Percentiles rank a stretch among this genome's conserved stretches.
These are phyloP conservation scores for Trichoderma sp. DNA, from an alignment of 2,329 filamentous ascomycete genomes.

Conservation along the genomic window DNA sequence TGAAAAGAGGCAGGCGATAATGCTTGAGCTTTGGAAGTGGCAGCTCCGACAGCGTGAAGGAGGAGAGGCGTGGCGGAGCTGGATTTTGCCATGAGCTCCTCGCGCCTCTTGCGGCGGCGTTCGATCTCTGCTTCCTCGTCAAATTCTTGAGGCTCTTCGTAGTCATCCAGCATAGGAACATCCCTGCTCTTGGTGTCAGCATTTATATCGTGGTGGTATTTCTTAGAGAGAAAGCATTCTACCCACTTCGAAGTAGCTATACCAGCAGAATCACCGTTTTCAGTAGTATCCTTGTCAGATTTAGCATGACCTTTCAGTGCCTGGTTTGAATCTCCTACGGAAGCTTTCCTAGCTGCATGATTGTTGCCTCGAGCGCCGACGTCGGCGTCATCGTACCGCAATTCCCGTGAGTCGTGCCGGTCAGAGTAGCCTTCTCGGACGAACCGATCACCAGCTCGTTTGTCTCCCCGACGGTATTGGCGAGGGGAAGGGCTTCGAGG, in stretches of 20 bases:
- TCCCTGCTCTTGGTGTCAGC: slow-evolving; percentile 23
- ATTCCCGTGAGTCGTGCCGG: slow-evolving; percentile 25
- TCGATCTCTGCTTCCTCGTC: slow-evolving; percentile 84
- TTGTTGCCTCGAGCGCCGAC: slow-evolving; percentile 44
- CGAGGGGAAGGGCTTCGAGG: slow-evolving; percentile 53
- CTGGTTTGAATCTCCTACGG: slow-evolving; percentile 58
- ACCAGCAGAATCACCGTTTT: neutral
- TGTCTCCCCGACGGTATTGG: slow-evolving; percentile 39
- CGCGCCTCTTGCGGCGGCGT: slow-evolving; percentile 77
- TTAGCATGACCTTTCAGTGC: slow-evolving; percentile 65
- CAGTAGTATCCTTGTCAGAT: slow-evolving; percentile 52
- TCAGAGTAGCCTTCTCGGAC: slow-evolving; percentile 33
- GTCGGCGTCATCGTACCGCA: slow-evolving; percentile 46
- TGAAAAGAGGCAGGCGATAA: slow-evolving; percentile 53
- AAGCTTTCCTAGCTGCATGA: slow-evolving; percentile 63
- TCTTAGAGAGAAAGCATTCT: neutral
- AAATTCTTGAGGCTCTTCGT: slow-evolving; percentile 57
- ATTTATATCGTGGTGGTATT: neutral
- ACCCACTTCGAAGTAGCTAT: neutral
- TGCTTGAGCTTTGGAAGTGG: slow-evolving; percentile 52
- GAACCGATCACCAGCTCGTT: slow-evolving; percentile 36
- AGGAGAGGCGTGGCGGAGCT: slow-evolving; percentile 70
- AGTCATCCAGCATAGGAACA: slow-evolving; percentile 35
- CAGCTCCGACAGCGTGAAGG: slow-evolving; percentile 68
- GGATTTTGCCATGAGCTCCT: slow-evolving; percentile 82